Conservation (phyloP, 1,139 yeast species). For the Pichia sp. region DNA sequence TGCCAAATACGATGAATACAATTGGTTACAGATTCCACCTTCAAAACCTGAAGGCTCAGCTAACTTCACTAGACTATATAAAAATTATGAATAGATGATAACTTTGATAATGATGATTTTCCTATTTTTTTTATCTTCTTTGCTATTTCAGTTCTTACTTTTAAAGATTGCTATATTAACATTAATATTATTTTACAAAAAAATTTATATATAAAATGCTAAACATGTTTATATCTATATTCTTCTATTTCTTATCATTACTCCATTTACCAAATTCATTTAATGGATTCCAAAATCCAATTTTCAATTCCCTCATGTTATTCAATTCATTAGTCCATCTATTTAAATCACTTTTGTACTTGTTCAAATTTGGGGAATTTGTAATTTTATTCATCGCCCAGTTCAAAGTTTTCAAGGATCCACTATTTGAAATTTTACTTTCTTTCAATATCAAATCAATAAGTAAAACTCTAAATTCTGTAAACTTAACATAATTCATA, state of each 20-base stretch:
- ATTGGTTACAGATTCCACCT: constrained; percentile 77
- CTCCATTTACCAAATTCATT: constrained; percentile 10
- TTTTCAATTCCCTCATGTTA: constrained; percentile 19
- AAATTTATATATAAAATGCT: not conserved
- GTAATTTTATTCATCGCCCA: constrained; percentile 27
- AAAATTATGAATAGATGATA: constrained; percentile 13
- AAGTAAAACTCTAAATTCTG: constrained; percentile 13
- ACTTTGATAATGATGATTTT: too few relatives aligned
- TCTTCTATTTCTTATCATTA: not conserved
- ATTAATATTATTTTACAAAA: too few relatives aligned
- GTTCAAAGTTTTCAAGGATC: constrained; percentile 17
- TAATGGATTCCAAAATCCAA: constrained; percentile 26
- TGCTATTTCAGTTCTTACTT: not conserved
- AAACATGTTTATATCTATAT: too few relatives aligned
- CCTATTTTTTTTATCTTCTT: not conserved
- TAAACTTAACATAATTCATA: constrained; percentile 15
- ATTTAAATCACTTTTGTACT: constrained; percentile 11
- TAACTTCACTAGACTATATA: constrained; percentile 46
- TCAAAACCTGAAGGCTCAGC: constrained; percentile 45
- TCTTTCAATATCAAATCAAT: constrained; percentile 20
- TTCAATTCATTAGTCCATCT: constrained; percentile 22
- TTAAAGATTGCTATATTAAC: too few relatives aligned
- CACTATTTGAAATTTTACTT: constrained; percentile 17
- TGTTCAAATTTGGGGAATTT: constrained; percentile 12
- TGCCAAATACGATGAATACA: constrained; percentile 50